A percentile compares a stretch with the other conserved stretches of the same genome.
Evolutionary conservation across 2,329 filamentous ascomycete genomes (phyloP).

Genomic region (Phyllosticta citrichinensis): DNA sequence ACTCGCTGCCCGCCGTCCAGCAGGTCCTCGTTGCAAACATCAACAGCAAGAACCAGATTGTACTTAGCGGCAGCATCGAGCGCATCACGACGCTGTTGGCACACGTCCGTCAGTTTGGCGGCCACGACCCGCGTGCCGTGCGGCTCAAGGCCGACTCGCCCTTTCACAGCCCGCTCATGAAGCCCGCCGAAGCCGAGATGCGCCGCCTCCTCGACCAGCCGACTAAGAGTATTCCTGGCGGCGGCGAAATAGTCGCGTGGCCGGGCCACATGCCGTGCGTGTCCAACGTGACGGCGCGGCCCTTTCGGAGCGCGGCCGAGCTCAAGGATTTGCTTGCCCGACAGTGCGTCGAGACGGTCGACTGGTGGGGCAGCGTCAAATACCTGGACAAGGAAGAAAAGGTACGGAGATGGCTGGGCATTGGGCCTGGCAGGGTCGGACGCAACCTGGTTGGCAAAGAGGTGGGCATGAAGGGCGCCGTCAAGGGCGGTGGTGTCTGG

Average conservation of each 20-base stretch:
- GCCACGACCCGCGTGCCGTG: slow-evolving; percentile 83
- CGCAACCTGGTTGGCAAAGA: slow-evolving; percentile 91
- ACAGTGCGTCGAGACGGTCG: slow-evolving; percentile 82
- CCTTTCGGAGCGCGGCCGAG: slow-evolving; percentile 63
- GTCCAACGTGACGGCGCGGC: slow-evolving; percentile 74
- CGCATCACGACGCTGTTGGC: slow-evolving; percentile 72
- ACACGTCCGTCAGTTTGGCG: slow-evolving; percentile 79
- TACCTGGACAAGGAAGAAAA: slow-evolving; percentile 78
- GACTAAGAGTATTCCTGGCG: slow-evolving; percentile 45
- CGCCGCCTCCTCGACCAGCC: slow-evolving; percentile 49
- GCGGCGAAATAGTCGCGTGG: slow-evolving; percentile 60
- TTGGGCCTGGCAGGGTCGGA: slow-evolving; percentile 89
- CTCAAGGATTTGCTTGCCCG: slow-evolving; percentile 70
- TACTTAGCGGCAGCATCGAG: slow-evolving; percentile 77
- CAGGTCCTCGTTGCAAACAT: slow-evolving; percentile 88
- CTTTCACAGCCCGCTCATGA: slow-evolving; percentile 89
- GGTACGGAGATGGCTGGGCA: slow-evolving; percentile 78
- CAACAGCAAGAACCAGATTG: slow-evolving; percentile 94
- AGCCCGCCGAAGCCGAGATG: slow-evolving; percentile 69
- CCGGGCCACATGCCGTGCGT: slow-evolving; percentile 68
- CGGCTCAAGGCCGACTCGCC: slow-evolving; percentile 78
- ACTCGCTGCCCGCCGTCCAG: slow-evolving; percentile 60
- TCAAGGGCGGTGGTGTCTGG: slow-evolving; percentile 90
- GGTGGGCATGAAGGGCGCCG: slow-evolving; percentile 73
- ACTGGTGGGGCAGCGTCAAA: slow-evolving; percentile 88